phyloP scores from a whole-genome alignment of 2,329 filamentous ascomycete genomes.

The Calycina herbarum region DNA sequence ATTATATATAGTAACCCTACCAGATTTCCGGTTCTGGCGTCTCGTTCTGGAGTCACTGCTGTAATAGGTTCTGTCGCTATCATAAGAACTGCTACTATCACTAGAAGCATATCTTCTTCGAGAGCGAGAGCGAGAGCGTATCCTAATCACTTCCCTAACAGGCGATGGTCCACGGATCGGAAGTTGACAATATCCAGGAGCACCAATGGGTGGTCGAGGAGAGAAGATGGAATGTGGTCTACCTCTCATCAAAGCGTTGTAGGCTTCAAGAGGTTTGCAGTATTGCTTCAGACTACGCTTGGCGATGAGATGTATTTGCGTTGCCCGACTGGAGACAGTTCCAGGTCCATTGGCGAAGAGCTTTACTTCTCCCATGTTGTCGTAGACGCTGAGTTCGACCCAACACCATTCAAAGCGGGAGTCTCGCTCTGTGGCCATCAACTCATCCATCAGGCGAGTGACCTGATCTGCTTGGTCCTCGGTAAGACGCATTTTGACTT shows the following conservation, averaged over 20 bases:
- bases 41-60: conserved; percentile 13
- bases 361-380: conserved; percentile 14
- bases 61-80: background rate
- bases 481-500: conserved; percentile 23
- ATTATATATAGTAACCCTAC: background rate
- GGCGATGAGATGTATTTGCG: conserved; percentile 26
- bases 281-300: conserved; percentile 19
- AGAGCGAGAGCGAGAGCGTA: background rate
- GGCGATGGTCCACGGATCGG: background rate
- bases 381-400: conserved; percentile 25
- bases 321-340: conserved; percentile 11
- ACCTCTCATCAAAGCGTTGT: conserved; percentile 18
- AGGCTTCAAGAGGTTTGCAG: conserved; percentile 18
- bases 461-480: conserved; percentile 29
- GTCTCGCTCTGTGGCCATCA: conserved; percentile 23
- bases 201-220: background rate
- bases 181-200: background rate
- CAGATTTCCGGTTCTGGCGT: background rate
- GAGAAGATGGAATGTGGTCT: background rate
- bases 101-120: background rate
- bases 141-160: too few species aligned
- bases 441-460: conserved; percentile 26
- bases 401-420: conserved; percentile 30
- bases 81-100: conserved; percentile 13
- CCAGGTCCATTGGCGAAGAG: background rate